Conservation (phyloP, 352 stramenopile species). For the Pythium diclinum region DNA sequence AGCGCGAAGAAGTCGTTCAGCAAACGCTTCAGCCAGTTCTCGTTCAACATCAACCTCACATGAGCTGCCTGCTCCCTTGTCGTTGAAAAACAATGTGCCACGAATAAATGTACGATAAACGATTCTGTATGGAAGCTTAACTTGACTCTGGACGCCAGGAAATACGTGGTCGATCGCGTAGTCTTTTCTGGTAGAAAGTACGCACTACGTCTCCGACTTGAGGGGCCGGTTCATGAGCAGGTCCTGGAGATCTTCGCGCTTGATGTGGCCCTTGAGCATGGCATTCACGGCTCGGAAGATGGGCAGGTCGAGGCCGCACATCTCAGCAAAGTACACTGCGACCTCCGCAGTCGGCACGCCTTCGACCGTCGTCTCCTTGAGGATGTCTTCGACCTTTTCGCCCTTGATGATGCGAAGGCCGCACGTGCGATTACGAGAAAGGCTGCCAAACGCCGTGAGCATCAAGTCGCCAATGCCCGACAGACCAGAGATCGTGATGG, state of each 20-base stretch:
- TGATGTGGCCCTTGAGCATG: constrained; percentile 82
- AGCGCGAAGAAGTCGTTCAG: constrained; percentile 60
- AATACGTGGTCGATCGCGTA: too few relatives aligned
- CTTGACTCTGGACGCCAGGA: too few relatives aligned
- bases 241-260: constrained; percentile 66
- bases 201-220: constrained; percentile 63
- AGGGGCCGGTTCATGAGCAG: constrained; percentile 81
- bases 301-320: constrained; percentile 88
- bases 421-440: constrained; percentile 95
- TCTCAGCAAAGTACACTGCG: constrained; percentile 87
- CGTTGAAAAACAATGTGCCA: background rate
- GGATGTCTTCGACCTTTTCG: constrained; percentile 91
- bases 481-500: constrained; percentile 94
- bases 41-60: constrained; percentile 82
- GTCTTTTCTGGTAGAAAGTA: too few relatives aligned
- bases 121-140: background rate
- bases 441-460: constrained; percentile 95
- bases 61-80: background rate
- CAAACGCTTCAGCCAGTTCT: constrained; percentile 89
- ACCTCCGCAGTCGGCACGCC: constrained; percentile 95
- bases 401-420: constrained; percentile 93
- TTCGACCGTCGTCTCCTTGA: constrained; percentile 89
- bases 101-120: constrained; percentile 1
- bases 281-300: constrained; percentile 87
- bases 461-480: constrained; percentile 93